phyloP scores from a whole-genome alignment of 306 rosid genomes.

The Hippophae gyantsensis region DNA sequence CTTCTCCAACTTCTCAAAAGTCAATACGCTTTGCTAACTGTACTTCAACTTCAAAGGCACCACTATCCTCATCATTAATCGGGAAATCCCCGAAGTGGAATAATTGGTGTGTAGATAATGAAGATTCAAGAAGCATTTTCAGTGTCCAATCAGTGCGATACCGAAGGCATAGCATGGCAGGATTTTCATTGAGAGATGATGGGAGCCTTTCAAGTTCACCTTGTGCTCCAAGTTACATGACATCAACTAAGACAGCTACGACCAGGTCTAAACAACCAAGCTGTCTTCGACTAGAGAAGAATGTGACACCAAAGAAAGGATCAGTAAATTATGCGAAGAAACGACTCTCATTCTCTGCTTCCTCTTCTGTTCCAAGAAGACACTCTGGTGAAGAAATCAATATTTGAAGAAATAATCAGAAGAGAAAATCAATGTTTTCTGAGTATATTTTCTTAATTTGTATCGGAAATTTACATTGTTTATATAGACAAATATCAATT shows the following conservation, averaged over 20 bases:
- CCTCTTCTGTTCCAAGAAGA: slow-evolving; percentile 44
- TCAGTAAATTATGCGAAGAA: slow-evolving; percentile 35
- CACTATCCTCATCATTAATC: slow-evolving; percentile 18
- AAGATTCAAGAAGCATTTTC: slow-evolving; percentile 27
- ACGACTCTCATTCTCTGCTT: slow-evolving; percentile 38
- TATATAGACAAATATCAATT: no score
- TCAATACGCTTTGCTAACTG: slow-evolving; percentile 16
- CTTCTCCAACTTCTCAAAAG: slow-evolving; percentile 29
- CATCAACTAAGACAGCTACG: slow-evolving; percentile 32
- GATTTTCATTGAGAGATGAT: slow-evolving; percentile 38
- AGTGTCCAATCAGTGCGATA: slow-evolving; percentile 23
- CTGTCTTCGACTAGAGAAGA: slow-evolving; percentile 18
- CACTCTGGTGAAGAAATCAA: no score
- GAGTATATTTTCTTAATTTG: no score
- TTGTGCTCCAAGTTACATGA: slow-evolving; percentile 37
- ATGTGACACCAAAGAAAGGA: slow-evolving; percentile 30
- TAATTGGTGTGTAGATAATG: slow-evolving; percentile 30
- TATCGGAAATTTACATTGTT: no score
- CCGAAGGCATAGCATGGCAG: slow-evolving; percentile 62
- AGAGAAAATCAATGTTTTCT: no score
- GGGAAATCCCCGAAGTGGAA: slow-evolving; percentile 30
- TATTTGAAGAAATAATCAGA: no score
- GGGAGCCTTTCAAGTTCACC: slow-evolving; percentile 36
- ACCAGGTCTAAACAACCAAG: slow-evolving; percentile 35
- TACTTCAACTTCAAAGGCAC: slow-evolving; percentile 20